Evolutionary conservation across 2,329 filamentous ascomycete genomes (phyloP), one percentile per base, ranked within the genome.

Genomic region (Endocalyx cinctus): DNA sequence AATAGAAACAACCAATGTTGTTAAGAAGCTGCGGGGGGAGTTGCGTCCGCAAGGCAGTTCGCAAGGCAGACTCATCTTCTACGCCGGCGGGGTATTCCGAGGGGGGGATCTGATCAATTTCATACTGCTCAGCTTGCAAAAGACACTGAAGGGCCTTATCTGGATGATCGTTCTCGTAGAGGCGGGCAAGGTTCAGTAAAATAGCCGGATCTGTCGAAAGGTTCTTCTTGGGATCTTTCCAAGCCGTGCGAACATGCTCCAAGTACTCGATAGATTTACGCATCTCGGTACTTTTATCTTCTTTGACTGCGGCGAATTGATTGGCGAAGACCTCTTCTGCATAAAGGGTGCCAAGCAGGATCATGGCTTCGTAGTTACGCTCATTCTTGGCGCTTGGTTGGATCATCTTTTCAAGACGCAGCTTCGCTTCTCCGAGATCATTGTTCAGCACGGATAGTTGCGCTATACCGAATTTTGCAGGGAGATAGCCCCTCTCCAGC

Each of bases 1-100:
- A 96, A 47, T 94, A 79, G 63, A 97, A 97, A 60, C 89, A 96
- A 5, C 87, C 92, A 56, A 97, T 94, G 57, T 98, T 98, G 69
- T 97, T 98, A 27, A 98, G 73, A 3, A 97, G 71, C 53, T 95
- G 88, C 4, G 92, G 92, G 1, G 89, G 86, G 2, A 98, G 68
- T 38, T 83, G 72, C 54, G 89, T 85, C 34, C 88, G 81, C 17
- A 94, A 69, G 12, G 72, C 69, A 15, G 67, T 67, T 35, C 75
- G 74, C 36, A 77, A 63, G 18, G 76, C 72, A 4, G 68, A 71
- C 37, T 83, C 76, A 33, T 86, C 79, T 13, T 77, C 70, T 3
- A 64, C 58, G 20, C 72, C 72, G 17, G 74, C 63, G 0, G 82
- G 80, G 16, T 72, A 69, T 29, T 89, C 82, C 10, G 83, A 78